These are phyloP conservation scores for Escallonia herrerae DNA, from an alignment of 129 eudicot genomes.

Conservation along the genomic window DNA sequence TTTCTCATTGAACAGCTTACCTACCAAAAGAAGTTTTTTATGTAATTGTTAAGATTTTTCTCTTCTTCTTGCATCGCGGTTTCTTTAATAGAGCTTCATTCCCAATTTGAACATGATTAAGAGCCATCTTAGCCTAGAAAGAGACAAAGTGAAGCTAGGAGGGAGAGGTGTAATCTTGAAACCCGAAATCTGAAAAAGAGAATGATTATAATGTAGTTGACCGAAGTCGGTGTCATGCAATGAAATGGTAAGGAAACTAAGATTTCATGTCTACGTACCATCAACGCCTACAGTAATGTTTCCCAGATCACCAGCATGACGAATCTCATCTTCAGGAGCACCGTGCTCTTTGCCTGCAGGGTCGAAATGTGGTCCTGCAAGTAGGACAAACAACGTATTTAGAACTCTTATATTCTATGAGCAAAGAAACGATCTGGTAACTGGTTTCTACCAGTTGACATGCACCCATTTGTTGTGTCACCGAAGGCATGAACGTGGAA, in stretches of 20 bases:
- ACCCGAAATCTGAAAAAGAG: not conserved
- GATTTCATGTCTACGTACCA: slow-evolving; percentile 24
- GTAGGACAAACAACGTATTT: not conserved
- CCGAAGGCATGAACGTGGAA: slow-evolving; percentile 64
- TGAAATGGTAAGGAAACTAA: not conserved
- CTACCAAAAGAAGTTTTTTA: too few species aligned
- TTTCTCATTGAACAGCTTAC: too few species aligned
- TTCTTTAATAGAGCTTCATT: too few species aligned
- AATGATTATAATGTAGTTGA: too few species aligned
- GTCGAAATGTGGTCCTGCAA: slow-evolving; percentile 53
- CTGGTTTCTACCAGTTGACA: slow-evolving; percentile 40
- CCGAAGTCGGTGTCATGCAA: too few species aligned
- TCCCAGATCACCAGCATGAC: slow-evolving; percentile 73
- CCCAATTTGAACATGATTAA: not conserved
- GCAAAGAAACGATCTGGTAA: too few species aligned
- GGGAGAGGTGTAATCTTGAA: not conserved
- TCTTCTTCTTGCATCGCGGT: too few species aligned
- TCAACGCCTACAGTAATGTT: slow-evolving; percentile 49
- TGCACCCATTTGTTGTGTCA: slow-evolving; percentile 62
- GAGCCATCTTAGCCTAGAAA: not conserved
- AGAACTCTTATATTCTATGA: too few species aligned
- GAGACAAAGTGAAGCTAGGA: not conserved
- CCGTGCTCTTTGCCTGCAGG: slow-evolving; percentile 55
- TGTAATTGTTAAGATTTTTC: too few species aligned
- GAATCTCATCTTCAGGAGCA: slow-evolving; percentile 54